Conservation (phyloP, 176 grass and related monocot species). For the Ensete ventricosum region DNA sequence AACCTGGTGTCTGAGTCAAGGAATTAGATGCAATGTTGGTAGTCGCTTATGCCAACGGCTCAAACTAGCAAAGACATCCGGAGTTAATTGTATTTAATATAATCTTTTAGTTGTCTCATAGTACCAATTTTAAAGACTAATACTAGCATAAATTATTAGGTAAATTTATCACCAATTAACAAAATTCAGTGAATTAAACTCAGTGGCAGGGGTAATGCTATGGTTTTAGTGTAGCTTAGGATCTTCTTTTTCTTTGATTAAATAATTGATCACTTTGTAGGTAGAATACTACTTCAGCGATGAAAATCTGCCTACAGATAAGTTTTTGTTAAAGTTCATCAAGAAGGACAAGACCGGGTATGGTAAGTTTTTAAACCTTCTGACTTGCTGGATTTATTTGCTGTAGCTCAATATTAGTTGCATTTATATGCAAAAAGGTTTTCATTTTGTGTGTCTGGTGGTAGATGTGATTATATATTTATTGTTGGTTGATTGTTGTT, state of each 20-base stretch:
- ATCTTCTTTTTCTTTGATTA: conserved; percentile 2
- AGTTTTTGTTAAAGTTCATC: conserved; percentile 44
- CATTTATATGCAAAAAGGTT: neutral
- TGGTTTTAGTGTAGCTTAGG: too few relatives aligned
- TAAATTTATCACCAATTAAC: neutral
- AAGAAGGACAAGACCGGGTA: conserved; percentile 70
- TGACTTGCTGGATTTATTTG: neutral
- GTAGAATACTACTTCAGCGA: conserved; percentile 97
- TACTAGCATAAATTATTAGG: neutral
- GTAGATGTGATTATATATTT: neutral
- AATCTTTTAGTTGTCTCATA: neutral
- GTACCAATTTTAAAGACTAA: neutral
- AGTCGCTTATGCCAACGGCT: too few relatives aligned
- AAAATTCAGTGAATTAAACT: conserved; percentile 11
- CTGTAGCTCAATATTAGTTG: neutral
- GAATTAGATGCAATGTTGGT: too few relatives aligned
- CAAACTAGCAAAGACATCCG: too few relatives aligned
- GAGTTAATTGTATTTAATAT: too few relatives aligned
- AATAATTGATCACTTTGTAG: conserved; percentile 29
- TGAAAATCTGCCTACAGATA: conserved; percentile 75
- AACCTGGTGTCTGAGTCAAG: too few relatives aligned
- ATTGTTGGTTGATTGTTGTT: neutral
- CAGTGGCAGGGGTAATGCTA: too few relatives aligned
- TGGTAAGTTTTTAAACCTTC: conserved; percentile 33
- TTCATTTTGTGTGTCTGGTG: too few relatives aligned